phyloP scores from a whole-genome alignment of 1,284 basidiomycete genomes.

The Leccinum subatratum region DNA sequence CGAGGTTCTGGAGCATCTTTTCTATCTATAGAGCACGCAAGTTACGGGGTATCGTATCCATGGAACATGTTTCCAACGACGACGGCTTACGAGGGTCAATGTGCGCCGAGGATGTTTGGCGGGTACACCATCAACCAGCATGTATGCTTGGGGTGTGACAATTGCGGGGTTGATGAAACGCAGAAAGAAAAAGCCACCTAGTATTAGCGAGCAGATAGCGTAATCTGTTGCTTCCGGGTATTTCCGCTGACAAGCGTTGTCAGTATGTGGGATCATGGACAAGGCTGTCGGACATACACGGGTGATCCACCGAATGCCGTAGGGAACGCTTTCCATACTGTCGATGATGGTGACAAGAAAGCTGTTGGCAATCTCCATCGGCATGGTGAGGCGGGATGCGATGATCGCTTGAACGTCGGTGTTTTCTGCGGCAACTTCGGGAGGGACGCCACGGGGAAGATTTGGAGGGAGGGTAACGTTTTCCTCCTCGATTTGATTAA shows the following conservation, averaged over 20 bases:
- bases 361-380: conserved; percentile 98
- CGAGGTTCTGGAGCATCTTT: conserved; percentile 99
- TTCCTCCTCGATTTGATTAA: conserved; percentile 96
- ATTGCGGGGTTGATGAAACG: conserved; percentile 99
- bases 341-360: conserved; percentile 98
- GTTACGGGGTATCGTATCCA: conserved; percentile 2
- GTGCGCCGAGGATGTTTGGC: conserved; percentile 96
- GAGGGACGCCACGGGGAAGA: conserved; percentile 85
- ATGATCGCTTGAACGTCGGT: conserved; percentile 96
- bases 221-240: conserved; percentile 97
- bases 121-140: conserved; percentile 96
- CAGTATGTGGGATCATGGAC: conserved; percentile 8
- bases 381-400: conserved; percentile 90
- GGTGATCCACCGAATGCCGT: conserved; percentile 99
- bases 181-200: conserved; percentile 97
- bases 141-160: conserved; percentile 98
- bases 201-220: conserved; percentile 93
- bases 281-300: conserved; percentile 51
- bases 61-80: background rate
- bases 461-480: conserved; percentile 86
- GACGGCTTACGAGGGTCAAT: conserved; percentile 73
- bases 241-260: conserved; percentile 65
- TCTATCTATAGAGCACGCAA: conserved; percentile 65
- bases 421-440: conserved; percentile 91
- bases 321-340: conserved; percentile 94